Conservation (phyloP, 2,329 filamentous ascomycete species). For the Teratosphaeria nubilosa region DNA sequence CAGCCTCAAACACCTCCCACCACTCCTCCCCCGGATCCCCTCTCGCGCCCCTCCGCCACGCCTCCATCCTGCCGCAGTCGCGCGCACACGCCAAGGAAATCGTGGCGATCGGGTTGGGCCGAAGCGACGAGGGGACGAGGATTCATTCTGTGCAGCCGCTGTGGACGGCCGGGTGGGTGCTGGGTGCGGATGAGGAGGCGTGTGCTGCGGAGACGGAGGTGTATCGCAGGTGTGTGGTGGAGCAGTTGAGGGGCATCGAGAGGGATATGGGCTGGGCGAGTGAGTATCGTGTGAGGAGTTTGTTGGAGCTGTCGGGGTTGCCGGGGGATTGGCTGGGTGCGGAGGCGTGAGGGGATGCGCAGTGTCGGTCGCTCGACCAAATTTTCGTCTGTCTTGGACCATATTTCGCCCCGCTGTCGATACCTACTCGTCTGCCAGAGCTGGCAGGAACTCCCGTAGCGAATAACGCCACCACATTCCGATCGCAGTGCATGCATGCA, state of each 20-base stretch:
- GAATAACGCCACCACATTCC: too few species aligned
- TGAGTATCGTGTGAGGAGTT: constrained; percentile 48
- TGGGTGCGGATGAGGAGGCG: constrained; percentile 30
- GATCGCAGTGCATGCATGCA: too few species aligned
- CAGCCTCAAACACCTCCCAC: constrained; percentile 44
- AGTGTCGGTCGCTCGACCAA: too few species aligned
- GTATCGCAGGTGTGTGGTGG: constrained; percentile 47
- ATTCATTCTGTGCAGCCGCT: constrained; percentile 50
- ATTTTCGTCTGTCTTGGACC: too few species aligned
- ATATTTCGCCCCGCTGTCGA: too few species aligned
- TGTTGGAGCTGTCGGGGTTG: constrained; percentile 38
- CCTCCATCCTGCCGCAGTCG: constrained; percentile 45
- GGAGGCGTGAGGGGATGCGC: not conserved
- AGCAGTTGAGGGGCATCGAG: constrained; percentile 49
- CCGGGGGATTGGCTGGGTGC: constrained; percentile 6
- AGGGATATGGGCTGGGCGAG: constrained; percentile 54
- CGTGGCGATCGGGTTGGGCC: constrained; percentile 48
- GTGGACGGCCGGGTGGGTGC: constrained; percentile 53
- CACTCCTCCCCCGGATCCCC: constrained; percentile 26
- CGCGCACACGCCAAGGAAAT: constrained; percentile 52
- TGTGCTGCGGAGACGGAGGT: constrained; percentile 19
- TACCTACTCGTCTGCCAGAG: too few species aligned
- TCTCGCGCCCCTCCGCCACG: constrained; percentile 46
- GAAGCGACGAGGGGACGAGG: constrained; percentile 47
- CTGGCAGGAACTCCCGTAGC: too few species aligned